Evolutionary conservation across 345 rosid species (phyloP).

Genomic region (Dipteronia sinensis): DNA sequence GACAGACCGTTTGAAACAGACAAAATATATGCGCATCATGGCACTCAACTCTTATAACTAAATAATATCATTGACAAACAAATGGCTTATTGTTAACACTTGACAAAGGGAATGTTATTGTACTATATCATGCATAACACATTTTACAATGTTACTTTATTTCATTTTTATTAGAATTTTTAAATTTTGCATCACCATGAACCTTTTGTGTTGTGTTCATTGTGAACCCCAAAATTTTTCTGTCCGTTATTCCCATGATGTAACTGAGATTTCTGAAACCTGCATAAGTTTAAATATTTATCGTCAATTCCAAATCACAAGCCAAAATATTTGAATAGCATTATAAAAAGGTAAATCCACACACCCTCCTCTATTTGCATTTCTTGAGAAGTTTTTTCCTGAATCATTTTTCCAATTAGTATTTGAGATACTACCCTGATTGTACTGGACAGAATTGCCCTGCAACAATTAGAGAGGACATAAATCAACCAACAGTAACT

Average conservation of each 20-base stretch:
- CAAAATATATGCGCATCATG: background rate
- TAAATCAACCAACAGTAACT: too few species aligned
- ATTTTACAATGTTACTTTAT: background rate
- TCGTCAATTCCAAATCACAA: constrained; percentile 16
- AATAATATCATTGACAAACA: background rate
- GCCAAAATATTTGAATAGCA: background rate
- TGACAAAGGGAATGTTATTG: background rate
- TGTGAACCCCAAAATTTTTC: constrained; percentile 48
- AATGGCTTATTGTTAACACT: background rate
- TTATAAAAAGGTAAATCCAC: constrained; percentile 22
- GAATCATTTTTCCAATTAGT: constrained; percentile 40
- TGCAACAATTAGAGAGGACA: constrained; percentile 20
- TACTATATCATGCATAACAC: background rate
- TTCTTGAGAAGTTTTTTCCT: constrained; percentile 37
- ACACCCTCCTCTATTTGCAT: constrained; percentile 46
- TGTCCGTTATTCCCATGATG: constrained; percentile 44
- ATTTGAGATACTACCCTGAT: constrained; percentile 25
- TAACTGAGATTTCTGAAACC: constrained; percentile 56
- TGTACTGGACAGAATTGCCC: constrained; percentile 40
- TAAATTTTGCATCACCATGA: constrained; percentile 9
- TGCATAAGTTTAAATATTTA: constrained; percentile 31
- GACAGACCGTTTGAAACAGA: background rate
- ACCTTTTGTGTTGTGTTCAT: constrained; percentile 55
- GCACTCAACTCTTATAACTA: background rate
- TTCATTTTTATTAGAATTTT: background rate